Percentiles rank a stretch among this genome's conserved stretches.
These are phyloP conservation scores for Physcomitrellopsis africana DNA, from an alignment of 225 moss, liverwort and hornwort genomes.

Conservation along the genomic window DNA sequence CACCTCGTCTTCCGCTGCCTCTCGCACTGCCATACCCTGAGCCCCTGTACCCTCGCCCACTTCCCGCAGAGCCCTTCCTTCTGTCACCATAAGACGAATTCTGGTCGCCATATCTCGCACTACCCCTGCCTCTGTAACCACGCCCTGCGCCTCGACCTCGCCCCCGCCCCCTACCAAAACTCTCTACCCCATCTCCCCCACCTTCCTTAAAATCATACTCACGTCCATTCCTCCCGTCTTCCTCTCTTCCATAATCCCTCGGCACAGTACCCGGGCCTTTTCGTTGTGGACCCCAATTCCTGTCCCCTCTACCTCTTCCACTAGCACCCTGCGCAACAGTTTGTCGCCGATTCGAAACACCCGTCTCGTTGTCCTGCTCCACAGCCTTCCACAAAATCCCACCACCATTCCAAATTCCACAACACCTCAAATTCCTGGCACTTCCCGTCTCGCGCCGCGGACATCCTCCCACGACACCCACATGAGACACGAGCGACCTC, in stretches of 20 bases:
- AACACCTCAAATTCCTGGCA: no score
- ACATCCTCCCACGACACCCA: background rate
- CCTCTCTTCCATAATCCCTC: constrained; percentile 25
- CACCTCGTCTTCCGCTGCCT: constrained; percentile 39
- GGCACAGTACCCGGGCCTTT: constrained; percentile 30
- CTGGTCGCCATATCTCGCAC: background rate
- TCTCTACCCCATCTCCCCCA: background rate
- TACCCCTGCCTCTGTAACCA: constrained; percentile 18
- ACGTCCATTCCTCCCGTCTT: background rate
- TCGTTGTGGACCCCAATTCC: constrained; percentile 31
- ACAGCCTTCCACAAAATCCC: background rate
- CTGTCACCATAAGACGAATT: constrained; percentile 1
- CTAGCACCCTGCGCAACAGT: constrained; percentile 30
- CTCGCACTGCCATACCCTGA: constrained; percentile 22
- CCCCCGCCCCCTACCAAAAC: background rate
- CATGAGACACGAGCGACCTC: constrained; percentile 3
- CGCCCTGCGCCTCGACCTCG: background rate
- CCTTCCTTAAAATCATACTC: constrained; percentile 16
- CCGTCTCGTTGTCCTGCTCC: background rate
- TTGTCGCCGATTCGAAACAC: background rate
- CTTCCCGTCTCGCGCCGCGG: no score
- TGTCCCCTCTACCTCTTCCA: constrained; percentile 29
- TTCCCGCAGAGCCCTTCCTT: background rate
- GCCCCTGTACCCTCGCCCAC: constrained; percentile 25
- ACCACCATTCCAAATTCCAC: background rate